Percentiles rank a stretch among this genome's conserved stretches.
phyloP scores from a whole-genome alignment of 257 asterid species.

The Craterostigma plantagineum region DNA sequence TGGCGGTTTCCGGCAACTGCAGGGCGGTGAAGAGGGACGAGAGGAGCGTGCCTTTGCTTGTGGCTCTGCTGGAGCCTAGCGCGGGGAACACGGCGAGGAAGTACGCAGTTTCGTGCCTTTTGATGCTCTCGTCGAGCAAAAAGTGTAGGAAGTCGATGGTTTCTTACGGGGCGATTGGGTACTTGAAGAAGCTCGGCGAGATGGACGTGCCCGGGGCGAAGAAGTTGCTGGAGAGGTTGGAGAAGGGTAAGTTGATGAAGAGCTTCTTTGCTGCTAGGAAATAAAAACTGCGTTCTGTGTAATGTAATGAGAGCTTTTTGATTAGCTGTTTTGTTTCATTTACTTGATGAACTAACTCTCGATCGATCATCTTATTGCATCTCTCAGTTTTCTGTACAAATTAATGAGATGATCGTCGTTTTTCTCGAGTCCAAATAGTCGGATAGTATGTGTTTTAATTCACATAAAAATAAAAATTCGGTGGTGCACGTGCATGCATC shows the following conservation, averaged over 20 bases:
- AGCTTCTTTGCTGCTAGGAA: conserved; percentile 59
- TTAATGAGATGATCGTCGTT: too few relatives aligned
- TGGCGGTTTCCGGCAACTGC: conserved; percentile 35
- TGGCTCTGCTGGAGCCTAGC: conserved; percentile 63
- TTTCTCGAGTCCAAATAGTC: too few relatives aligned
- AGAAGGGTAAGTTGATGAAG: conserved; percentile 50
- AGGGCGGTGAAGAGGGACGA: conserved; percentile 41
- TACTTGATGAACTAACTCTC: too few relatives aligned
- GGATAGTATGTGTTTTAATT: too few relatives aligned
- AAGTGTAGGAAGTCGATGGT: conserved; percentile 76
- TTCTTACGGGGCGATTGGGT: conserved; percentile 80
- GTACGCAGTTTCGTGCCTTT: conserved; percentile 56
- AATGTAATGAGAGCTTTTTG: too few relatives aligned
- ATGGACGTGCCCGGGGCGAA: conserved; percentile 58
- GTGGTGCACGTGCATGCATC: too few relatives aligned
- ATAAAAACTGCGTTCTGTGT: conserved; percentile 11
- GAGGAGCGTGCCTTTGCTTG: conserved; percentile 67
- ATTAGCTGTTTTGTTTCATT: too few relatives aligned
- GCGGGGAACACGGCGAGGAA: conserved; percentile 73
- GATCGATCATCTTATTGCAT: too few relatives aligned
- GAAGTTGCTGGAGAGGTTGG: conserved; percentile 56
- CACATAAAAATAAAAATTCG: too few relatives aligned
- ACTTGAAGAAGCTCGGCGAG: conserved; percentile 54
- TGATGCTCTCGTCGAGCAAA: conserved; percentile 51
- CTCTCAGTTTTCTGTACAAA: too few relatives aligned